Evolutionary conservation across 768 basidiomycete species (phyloP).

Genomic region (Pholiota molesta): DNA sequence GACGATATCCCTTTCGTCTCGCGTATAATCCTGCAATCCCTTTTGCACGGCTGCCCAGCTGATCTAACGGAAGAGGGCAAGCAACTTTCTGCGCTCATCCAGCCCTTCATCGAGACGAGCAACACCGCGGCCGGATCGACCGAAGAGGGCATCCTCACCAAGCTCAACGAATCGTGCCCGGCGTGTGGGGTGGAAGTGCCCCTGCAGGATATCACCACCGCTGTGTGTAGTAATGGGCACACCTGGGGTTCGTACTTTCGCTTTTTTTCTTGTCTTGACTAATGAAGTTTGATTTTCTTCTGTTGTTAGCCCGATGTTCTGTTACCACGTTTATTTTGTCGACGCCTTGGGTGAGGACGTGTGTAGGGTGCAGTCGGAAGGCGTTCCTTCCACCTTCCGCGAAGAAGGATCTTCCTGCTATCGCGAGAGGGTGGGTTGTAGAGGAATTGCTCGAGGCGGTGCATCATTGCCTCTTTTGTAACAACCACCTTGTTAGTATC

Average conservation of each 20-base stretch:
- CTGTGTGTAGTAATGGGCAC: slow-evolving; percentile 74
- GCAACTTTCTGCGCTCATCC: slow-evolving; percentile 30
- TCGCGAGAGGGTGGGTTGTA: slow-evolving; percentile 64
- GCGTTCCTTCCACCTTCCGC: slow-evolving; percentile 67
- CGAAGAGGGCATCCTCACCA: slow-evolving; percentile 34
- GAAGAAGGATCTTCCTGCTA: slow-evolving; percentile 37
- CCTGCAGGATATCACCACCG: slow-evolving; percentile 59
- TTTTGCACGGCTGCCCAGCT: slow-evolving; percentile 49
- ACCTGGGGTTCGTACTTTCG: slow-evolving; percentile 62
- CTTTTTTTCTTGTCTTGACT: slow-evolving; percentile 1
- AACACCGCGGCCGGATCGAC: not conserved
- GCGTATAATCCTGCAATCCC: slow-evolving; percentile 61
- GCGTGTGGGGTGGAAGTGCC: slow-evolving; percentile 69
- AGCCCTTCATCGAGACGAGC: slow-evolving; percentile 21
- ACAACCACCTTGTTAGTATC: slow-evolving; percentile 63
- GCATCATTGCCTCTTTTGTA: slow-evolving; percentile 71
- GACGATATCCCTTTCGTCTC: slow-evolving; percentile 67
- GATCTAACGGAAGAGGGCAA: slow-evolving; percentile 41
- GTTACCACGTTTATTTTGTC: slow-evolving; percentile 80
- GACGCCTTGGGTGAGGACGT: slow-evolving; percentile 79
- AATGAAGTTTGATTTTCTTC: slow-evolving; percentile 19
- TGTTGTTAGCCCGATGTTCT: slow-evolving; percentile 70
- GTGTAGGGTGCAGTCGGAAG: slow-evolving; percentile 80
- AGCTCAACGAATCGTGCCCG: slow-evolving; percentile 68
- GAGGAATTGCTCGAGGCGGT: slow-evolving; percentile 67